A percentile compares a stretch with the other conserved stretches of the same genome.
These are phyloP conservation scores for Hanseniaspora vineae DNA, from an alignment of 805 yeast genomes.

Conservation along the genomic window DNA sequence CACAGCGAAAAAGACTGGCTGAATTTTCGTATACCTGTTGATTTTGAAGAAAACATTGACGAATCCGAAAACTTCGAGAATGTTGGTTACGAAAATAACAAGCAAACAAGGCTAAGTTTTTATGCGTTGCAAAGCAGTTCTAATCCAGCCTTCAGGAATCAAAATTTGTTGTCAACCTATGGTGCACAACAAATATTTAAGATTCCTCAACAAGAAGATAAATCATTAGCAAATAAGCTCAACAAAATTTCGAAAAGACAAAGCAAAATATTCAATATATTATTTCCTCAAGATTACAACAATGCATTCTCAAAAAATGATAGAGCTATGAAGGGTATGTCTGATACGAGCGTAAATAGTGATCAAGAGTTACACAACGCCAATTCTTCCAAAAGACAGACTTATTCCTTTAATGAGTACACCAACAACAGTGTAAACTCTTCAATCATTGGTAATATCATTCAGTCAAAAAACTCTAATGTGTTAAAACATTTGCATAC, in stretches of 20 bases:
- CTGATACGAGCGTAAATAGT: no score
- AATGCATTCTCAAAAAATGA: not conserved
- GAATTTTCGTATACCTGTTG: not conserved
- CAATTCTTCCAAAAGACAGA: no score
- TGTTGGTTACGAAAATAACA: slow-evolving; percentile 8
- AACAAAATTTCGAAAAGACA: not conserved
- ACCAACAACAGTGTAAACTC: not conserved
- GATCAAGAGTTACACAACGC: no score
- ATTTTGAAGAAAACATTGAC: slow-evolving; percentile 1
- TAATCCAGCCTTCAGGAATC: slow-evolving; percentile 21
- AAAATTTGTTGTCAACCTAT: slow-evolving; percentile 19
- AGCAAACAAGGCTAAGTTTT: slow-evolving; percentile 18
- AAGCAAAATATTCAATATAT: slow-evolving; percentile 15
- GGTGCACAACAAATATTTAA: slow-evolving; percentile 13
- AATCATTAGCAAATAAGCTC: not conserved
- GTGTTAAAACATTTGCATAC: slow-evolving; percentile 3
- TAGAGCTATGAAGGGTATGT: not conserved
- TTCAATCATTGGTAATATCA: not conserved
- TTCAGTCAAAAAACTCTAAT: not conserved
- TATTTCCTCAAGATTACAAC: slow-evolving; percentile 17
- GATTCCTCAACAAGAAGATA: slow-evolving; percentile 8
- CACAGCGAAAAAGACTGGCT: slow-evolving; percentile 13
- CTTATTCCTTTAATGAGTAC: no score
- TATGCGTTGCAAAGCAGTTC: slow-evolving; percentile 19
- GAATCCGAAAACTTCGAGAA: slow-evolving; percentile 6